Percentiles rank a stretch among this genome's conserved stretches.
phyloP scores from a whole-genome alignment of 352 stramenopile species.

The Phytophthora pluvialis region DNA sequence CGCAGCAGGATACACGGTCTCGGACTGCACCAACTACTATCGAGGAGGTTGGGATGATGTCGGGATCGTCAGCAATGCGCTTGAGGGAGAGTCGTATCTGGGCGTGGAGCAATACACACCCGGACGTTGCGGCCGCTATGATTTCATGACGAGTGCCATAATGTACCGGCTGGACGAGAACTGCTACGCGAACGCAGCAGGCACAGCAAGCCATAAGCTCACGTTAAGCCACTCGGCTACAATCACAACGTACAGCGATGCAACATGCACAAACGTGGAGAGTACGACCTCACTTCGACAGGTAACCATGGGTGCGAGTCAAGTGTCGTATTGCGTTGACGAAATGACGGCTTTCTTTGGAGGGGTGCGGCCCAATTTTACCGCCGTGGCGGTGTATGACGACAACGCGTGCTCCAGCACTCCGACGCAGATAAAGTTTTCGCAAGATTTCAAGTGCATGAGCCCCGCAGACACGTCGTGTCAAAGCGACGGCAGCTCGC shows the following conservation, averaged over 20 bases:
- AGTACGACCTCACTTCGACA: neutral
- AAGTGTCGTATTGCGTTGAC: neutral
- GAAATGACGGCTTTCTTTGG: conserved; percentile 11
- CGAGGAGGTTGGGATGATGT: conserved; percentile 12
- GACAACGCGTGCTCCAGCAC: conserved; percentile 11
- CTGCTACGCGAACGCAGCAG: conserved; percentile 18
- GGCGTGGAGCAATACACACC: conserved; percentile 10
- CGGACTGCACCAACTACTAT: conserved; percentile 16
- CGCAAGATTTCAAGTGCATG: conserved; percentile 9
- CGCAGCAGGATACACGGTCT: conserved; percentile 8
- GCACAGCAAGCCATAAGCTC: conserved; percentile 12
- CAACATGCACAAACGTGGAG: neutral
- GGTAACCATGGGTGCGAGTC: neutral
- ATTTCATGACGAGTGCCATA: neutral
- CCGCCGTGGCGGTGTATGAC: neutral
- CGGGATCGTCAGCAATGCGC: neutral
- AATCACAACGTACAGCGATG: conserved; percentile 10
- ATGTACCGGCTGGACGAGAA: conserved; percentile 24
- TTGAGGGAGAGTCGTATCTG: conserved; percentile 1
- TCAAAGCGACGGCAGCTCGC: neutral
- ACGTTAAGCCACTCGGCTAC: conserved; percentile 5
- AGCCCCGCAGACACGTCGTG: neutral
- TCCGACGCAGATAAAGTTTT: conserved; percentile 5
- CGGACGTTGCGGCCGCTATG: neutral
- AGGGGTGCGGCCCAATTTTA: neutral